Percentiles rank a stretch among this genome's conserved stretches.
Evolutionary conservation across 306 rosid species (phyloP).

Genomic region (Gastrolobium villosum): DNA sequence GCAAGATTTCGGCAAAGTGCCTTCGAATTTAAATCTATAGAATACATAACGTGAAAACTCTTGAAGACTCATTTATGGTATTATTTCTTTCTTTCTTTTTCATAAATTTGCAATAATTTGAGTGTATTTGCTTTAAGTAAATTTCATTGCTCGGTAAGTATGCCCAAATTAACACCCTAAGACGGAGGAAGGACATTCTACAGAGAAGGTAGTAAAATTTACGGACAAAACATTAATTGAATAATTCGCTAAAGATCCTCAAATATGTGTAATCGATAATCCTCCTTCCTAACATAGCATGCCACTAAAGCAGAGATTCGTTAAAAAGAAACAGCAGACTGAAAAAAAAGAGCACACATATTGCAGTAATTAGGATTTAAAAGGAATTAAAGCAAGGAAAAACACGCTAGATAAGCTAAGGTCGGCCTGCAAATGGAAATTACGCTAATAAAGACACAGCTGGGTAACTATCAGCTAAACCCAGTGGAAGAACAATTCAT

Average conservation of each 20-base stretch:
- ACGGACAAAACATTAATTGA: conserved; percentile 22
- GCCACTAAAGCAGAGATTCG: not conserved
- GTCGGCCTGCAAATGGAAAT: conserved; percentile 38
- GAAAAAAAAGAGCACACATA: not conserved
- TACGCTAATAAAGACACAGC: not conserved
- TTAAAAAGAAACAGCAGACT: too few relatives aligned
- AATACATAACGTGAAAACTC: not conserved
- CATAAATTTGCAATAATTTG: conserved; percentile 7
- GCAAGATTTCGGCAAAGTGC: not conserved
- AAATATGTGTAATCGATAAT: not conserved
- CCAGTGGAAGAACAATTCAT: conserved; percentile 13
- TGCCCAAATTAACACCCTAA: not conserved
- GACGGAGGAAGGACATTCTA: not conserved
- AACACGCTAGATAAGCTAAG: conserved; percentile 32
- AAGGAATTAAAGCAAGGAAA: conserved; percentile 29
- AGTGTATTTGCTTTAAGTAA: not conserved
- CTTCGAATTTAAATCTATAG: conserved; percentile 37
- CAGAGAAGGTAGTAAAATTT: not conserved
- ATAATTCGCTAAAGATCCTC: conserved; percentile 11
- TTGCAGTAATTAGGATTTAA: not conserved
- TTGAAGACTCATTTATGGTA: not conserved
- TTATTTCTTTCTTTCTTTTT: not conserved
- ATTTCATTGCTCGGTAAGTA: not conserved
- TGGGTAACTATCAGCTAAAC: not conserved
- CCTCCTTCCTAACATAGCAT: conserved; percentile 5